phyloP scores from a whole-genome alignment of 371 early-diverging fungal genomes.

The Mortierella sp. region DNA sequence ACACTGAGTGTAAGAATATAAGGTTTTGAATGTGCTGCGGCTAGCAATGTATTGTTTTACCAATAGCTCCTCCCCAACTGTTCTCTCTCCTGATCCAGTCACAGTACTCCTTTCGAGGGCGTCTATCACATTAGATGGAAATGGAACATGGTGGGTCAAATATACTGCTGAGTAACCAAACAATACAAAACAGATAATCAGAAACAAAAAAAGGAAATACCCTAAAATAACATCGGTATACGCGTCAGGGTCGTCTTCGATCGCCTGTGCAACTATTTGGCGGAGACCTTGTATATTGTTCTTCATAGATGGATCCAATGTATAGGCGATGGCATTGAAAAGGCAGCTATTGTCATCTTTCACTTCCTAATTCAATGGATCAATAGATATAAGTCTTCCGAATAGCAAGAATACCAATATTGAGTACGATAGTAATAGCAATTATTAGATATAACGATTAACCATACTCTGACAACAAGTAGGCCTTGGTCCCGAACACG shows the following conservation, averaged over 20 bases:
- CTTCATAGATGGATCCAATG: constrained; percentile 44
- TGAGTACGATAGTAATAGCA: too few relatives aligned
- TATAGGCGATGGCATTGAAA: constrained; percentile 53
- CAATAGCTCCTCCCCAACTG: constrained; percentile 76
- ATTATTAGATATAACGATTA: neutral
- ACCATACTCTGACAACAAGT: constrained; percentile 46
- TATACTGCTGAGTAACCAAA: neutral
- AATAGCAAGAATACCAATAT: too few relatives aligned
- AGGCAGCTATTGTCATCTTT: constrained; percentile 55
- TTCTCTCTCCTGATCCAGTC: constrained; percentile 65
- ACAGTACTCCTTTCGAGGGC: constrained; percentile 51
- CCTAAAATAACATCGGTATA: constrained; percentile 47
- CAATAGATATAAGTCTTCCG: neutral
- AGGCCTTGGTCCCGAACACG: constrained; percentile 45
- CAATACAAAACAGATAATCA: neutral
- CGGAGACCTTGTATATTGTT: constrained; percentile 42
- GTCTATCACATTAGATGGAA: constrained; percentile 16
- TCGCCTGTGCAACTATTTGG: constrained; percentile 36
- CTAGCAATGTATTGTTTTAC: constrained; percentile 48
- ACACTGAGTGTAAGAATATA: too few relatives aligned
- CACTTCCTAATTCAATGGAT: constrained; percentile 30
- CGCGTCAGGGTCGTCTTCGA: constrained; percentile 43
- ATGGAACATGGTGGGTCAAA: neutral
- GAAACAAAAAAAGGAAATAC: constrained; percentile 10
- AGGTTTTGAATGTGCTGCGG: neutral